A percentile compares a stretch with the other conserved stretches of the same genome.
phyloP scores from a whole-genome alignment of 2,329 filamentous ascomycete species.

The Chalaropsis ovoidea region DNA sequence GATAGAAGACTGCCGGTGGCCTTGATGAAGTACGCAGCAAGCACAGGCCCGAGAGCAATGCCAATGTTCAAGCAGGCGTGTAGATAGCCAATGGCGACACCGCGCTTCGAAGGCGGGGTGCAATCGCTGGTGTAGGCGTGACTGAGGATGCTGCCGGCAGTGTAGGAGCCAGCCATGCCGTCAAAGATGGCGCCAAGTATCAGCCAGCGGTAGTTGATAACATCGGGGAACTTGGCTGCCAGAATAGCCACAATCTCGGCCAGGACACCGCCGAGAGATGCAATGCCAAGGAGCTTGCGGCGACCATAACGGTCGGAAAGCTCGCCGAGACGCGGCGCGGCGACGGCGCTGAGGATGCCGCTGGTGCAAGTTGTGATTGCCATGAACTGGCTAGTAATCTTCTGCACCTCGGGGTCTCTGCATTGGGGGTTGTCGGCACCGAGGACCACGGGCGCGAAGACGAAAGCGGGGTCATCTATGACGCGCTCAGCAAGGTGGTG shows the following conservation, averaged over 20 bases:
- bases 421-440: constrained; percentile 70
- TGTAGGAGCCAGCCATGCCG: constrained; percentile 81
- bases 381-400: constrained; percentile 65
- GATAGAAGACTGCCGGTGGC: constrained; percentile 62
- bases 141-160: constrained; percentile 61
- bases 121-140: constrained; percentile 88
- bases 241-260: constrained; percentile 69
- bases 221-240: constrained; percentile 63
- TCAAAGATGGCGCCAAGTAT: constrained; percentile 68
- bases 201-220: constrained; percentile 66
- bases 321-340: constrained; percentile 71
- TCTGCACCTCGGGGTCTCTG: constrained; percentile 65
- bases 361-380: constrained; percentile 63
- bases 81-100: constrained; percentile 78
- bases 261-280: constrained; percentile 62
- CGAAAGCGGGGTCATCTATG: constrained; percentile 47
- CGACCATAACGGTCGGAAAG: constrained; percentile 82
- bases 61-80: constrained; percentile 82
- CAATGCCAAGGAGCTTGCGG: constrained; percentile 60
- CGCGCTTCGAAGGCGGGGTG: constrained; percentile 66
- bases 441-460: constrained; percentile 53
- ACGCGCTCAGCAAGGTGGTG: constrained; percentile 54
- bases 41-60: constrained; percentile 74
- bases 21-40: constrained; percentile 71
- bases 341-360: constrained; percentile 68